phyloP scores from a whole-genome alignment of 2,329 filamentous ascomycete genomes.

The Tolypocladium guangdongense region DNA sequence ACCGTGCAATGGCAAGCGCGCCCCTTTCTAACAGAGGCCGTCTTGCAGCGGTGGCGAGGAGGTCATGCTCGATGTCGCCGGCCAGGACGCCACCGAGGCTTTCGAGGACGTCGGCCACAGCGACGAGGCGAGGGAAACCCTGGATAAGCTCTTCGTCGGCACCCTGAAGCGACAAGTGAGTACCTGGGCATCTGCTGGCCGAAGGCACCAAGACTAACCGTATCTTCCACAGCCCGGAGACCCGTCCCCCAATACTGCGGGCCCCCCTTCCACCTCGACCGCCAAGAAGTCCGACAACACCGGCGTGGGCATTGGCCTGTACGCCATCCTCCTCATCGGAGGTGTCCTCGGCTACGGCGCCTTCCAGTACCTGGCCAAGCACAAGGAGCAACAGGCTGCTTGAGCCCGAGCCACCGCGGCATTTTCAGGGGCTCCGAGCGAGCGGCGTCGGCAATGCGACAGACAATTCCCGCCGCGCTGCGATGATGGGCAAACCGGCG shows the following conservation, averaged over 20 bases:
- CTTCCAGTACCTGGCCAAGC: conserved; percentile 66
- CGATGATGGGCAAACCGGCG: background rate
- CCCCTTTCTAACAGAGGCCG: background rate
- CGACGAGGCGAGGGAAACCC: conserved; percentile 93
- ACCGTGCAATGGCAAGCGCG: conserved; percentile 4
- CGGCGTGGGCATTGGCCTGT: conserved; percentile 66
- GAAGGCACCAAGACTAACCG: conserved; percentile 11
- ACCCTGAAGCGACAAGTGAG: conserved; percentile 70
- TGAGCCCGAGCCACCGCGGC: background rate
- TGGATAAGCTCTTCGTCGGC: conserved; percentile 66
- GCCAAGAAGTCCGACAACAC: conserved; percentile 36
- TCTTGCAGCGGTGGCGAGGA: conserved; percentile 81
- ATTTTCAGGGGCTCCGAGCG: background rate
- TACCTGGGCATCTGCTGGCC: conserved; percentile 4
- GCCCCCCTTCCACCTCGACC: conserved; percentile 37
- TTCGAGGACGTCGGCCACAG: conserved; percentile 99
- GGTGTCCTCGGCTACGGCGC: conserved; percentile 66
- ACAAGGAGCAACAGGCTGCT: conserved; percentile 19
- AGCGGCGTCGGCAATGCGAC: background rate
- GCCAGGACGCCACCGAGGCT: conserved; percentile 92
- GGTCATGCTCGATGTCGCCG: conserved; percentile 89
- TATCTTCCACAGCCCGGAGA: conserved; percentile 54
- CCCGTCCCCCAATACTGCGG: conserved; percentile 54
- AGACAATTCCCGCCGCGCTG: background rate
- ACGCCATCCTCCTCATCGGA: conserved; percentile 69